Conservation (phyloP, 176 grass and related monocot genomes). For the Aegilops tauschii region DNA sequence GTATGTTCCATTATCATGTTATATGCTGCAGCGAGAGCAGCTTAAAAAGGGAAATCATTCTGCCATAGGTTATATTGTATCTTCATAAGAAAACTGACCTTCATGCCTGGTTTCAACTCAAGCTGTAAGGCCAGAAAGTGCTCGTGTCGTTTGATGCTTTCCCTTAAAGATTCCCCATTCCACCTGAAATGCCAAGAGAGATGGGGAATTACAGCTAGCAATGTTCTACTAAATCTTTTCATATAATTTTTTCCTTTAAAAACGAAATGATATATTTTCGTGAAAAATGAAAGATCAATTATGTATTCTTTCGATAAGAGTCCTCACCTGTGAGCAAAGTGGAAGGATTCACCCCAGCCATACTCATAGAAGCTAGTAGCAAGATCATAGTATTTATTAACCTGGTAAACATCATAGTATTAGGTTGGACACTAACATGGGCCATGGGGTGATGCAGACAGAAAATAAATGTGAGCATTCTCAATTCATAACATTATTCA, state of each 20-base stretch:
- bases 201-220: neutral
- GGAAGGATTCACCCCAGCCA: conserved; percentile 99
- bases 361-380: conserved; percentile 98
- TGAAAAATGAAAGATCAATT: neutral
- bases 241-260: neutral
- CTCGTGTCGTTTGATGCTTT: conserved; percentile 94
- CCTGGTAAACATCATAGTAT: conserved; percentile 45
- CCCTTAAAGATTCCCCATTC: conserved; percentile 83
- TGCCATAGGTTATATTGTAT: neutral
- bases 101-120: conserved; percentile 86
- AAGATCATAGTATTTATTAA: conserved; percentile 99
- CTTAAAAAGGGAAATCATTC: neutral
- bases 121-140: conserved; percentile 96
- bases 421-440: conserved; percentile 1
- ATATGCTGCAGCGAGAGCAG: neutral
- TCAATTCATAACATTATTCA: conserved; percentile 1
- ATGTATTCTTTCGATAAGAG: neutral
- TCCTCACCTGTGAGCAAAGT: conserved; percentile 92
- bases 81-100: conserved; percentile 39
- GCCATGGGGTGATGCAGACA: conserved; percentile 6
- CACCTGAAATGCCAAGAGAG: conserved; percentile 50
- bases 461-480: neutral
- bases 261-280: neutral
- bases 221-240: neutral
- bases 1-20: neutral